Conservation (phyloP, 352 stramenopile species). For the Sclerospora graminicola region DNA sequence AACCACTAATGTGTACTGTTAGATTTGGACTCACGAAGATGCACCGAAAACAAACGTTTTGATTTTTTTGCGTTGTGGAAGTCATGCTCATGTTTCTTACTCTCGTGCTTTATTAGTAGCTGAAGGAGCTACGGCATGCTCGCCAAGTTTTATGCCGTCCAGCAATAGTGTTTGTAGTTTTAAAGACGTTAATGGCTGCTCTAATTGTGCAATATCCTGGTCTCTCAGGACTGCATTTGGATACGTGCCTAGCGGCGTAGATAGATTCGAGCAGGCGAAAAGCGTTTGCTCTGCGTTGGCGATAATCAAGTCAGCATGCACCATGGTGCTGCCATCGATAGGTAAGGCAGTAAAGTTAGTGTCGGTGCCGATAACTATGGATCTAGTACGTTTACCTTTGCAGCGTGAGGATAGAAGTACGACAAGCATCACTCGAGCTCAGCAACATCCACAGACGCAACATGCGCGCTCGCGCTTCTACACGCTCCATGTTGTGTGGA, state of each 20-base stretch:
- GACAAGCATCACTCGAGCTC: conserved; percentile 3
- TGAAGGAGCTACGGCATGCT: too few relatives aligned
- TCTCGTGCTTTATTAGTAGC: too few relatives aligned
- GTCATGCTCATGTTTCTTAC: too few relatives aligned
- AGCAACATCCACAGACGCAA: conserved; percentile 41
- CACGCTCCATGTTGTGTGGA: conserved; percentile 24
- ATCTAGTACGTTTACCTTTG: conserved; percentile 23
- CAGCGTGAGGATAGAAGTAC: conserved; percentile 39
- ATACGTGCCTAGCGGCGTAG: conserved; percentile 59
- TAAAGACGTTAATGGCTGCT: conserved; percentile 18
- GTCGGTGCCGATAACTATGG: neutral
- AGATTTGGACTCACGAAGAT: conserved; percentile 6
- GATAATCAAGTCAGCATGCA: conserved; percentile 26
- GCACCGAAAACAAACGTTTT: too few relatives aligned
- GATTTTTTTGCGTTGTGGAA: too few relatives aligned
- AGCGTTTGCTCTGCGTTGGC: conserved; percentile 59
- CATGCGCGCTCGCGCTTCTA: conserved; percentile 43
- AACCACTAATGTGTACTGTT: conserved; percentile 8
- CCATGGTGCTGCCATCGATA: conserved; percentile 27
- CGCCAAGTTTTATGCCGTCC: neutral
- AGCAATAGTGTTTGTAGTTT: conserved; percentile 23
- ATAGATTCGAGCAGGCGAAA: conserved; percentile 41
- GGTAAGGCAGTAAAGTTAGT: neutral
- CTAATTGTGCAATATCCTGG: conserved; percentile 39
- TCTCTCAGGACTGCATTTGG: conserved; percentile 45